Evolutionary conservation across 2,329 filamentous ascomycete genomes (phyloP), one percentile per base, ranked within the genome.

Genomic region (Teratosphaeria pseudoeucalypti): DNA sequence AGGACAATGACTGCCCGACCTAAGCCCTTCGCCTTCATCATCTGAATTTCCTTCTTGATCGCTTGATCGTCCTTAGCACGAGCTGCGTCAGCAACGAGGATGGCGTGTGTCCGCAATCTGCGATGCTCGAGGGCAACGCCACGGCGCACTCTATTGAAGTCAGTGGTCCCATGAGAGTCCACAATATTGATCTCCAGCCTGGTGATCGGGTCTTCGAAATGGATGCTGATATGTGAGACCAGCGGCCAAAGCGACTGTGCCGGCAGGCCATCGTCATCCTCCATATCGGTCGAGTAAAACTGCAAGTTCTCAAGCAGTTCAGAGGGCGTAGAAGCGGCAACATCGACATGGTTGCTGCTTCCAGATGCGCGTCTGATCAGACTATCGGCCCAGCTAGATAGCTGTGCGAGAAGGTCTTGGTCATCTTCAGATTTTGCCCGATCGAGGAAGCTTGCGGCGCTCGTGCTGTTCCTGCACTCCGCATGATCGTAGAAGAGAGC

Each of bases 401-500:
- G 34, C 34, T 39, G 3, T 14, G 34, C 34, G 9, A 39, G 34
- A 11, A 39, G 11, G 4, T 39, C 34, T 39, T 6, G 11, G 9
- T 39, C 34, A 39, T 39, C 34, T 39, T 39, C n/a, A 56, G 23
- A 37, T 16, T 5, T 26, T 2, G 43, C 37, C 26, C 27, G 16
- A 19, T 16, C 23, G 11, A 59, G 34, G 37, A 58, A 57, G 10
- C 34, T 53, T 12, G 49, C 26, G 11, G 58, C 57, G 2, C 57
- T 56, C 6, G 52, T 52, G 16, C 57, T 34, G 9, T 34, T 57
- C 12, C 23, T n/a, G 37, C 57, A 65, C 54, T 65, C 57, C 14
- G 54, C 32, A 10, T 54, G 54, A 43, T 66, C 57, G 14, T 26
- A 34, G 52, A 66, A 67, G 0, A 67, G 57, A 2, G 62, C 56